A percentile compares a stretch with the other conserved stretches of the same genome.
phyloP scores from a whole-genome alignment of 2,329 filamentous ascomycete species.

The Cytospora piceae region DNA sequence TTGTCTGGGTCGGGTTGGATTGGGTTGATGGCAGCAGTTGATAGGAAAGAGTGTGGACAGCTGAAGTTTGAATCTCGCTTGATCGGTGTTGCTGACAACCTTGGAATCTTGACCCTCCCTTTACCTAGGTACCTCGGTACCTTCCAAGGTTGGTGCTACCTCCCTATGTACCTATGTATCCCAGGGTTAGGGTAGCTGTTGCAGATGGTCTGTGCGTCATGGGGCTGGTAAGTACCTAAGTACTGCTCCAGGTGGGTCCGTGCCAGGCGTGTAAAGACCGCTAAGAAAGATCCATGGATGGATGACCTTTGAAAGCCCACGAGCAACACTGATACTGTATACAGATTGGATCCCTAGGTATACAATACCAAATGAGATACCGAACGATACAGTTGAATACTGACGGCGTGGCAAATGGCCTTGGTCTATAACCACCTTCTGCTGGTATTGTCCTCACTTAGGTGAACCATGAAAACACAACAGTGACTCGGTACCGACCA shows the following conservation, averaged over 20 bases:
- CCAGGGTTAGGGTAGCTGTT: conserved; percentile 5
- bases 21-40: not conserved
- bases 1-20: not conserved
- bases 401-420: not conserved
- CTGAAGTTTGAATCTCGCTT: conserved; percentile 1
- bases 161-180: too few species aligned
- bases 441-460: not conserved
- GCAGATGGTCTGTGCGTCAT: conserved; percentile 14
- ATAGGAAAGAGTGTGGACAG: conserved; percentile 2
- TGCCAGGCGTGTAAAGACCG: not conserved
- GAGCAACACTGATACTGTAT: too few species aligned
- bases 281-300: not conserved
- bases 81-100: too few species aligned
- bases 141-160: too few species aligned
- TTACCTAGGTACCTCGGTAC: too few species aligned
- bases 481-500: conserved; percentile 7
- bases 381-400: not conserved
- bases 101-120: too few species aligned
- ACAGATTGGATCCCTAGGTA: not conserved
- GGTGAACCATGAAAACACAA: not conserved
- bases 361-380: not conserved
- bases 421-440: not conserved
- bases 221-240: not conserved
- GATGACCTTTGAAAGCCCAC: not conserved
- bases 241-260: not conserved